phyloP scores from a whole-genome alignment of 805 yeast genomes.

The Starmerella geochares region DNA sequence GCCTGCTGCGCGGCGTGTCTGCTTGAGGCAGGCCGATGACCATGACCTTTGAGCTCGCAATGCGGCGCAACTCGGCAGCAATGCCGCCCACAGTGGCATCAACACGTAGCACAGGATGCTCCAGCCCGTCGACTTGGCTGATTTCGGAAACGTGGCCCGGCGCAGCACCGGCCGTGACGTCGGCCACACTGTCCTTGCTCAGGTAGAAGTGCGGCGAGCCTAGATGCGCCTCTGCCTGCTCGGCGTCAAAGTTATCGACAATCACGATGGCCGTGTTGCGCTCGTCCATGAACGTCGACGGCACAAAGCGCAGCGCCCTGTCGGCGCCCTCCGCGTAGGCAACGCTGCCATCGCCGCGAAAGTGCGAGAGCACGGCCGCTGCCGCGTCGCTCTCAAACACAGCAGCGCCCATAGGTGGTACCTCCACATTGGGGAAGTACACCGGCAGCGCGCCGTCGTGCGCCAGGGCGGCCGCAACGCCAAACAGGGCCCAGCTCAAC shows the following conservation, averaged over 20 bases:
- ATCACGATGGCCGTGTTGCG: conserved; percentile 21
- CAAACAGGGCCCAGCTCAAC: conserved; percentile 11
- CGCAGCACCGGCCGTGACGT: not conserved
- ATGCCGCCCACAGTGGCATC: not conserved
- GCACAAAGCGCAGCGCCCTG: conserved; percentile 16
- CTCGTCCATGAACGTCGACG: conserved; percentile 21
- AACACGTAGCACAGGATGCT: conserved; percentile 10
- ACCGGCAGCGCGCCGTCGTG: conserved; percentile 21
- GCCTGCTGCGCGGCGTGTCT: too few species aligned
- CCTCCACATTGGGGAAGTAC: conserved; percentile 19
- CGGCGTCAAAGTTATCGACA: conserved; percentile 18
- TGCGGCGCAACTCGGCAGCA: not conserved
- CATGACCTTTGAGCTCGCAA: conserved; percentile 15
- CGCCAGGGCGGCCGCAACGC: conserved; percentile 8
- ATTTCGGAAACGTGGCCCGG: not conserved
- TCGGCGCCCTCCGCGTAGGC: conserved; percentile 8
- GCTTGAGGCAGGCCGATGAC: conserved; percentile 19
- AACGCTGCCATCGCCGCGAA: conserved; percentile 19
- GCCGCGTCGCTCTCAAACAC: conserved; percentile 13
- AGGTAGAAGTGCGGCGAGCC: conserved; percentile 21
- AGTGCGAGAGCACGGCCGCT: conserved; percentile 21
- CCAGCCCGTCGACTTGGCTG: not conserved
- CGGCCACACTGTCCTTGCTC: conserved; percentile 6
- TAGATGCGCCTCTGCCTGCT: conserved; percentile 13
- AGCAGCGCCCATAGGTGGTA: conserved; percentile 8